phyloP scores from a whole-genome alignment of 345 rosid species.

The Rhodomyrtus tomentosa region DNA sequence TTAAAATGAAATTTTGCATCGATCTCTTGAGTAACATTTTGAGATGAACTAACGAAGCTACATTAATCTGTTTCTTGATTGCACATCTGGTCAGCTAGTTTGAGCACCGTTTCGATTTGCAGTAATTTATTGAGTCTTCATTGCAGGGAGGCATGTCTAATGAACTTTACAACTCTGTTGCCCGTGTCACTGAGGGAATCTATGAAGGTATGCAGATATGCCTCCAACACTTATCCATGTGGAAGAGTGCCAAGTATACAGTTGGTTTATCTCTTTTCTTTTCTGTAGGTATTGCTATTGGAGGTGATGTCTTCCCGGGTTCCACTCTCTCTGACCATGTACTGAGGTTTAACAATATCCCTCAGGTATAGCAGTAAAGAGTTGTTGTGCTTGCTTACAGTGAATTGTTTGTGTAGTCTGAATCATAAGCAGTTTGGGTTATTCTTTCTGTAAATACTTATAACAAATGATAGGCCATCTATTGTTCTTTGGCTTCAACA shows the following conservation, averaged over 20 bases:
- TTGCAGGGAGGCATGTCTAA: conserved; percentile 97
- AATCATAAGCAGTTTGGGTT: neutral
- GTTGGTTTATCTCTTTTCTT: conserved; percentile 7
- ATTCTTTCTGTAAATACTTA: neutral
- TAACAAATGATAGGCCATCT: neutral
- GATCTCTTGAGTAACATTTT: neutral
- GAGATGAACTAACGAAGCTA: neutral
- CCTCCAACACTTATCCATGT: neutral
- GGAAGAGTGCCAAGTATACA: neutral
- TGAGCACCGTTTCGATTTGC: neutral
- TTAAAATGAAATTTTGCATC: neutral
- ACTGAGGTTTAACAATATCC: conserved; percentile 90
- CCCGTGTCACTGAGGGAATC: conserved; percentile 93
- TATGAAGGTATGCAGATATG: conserved; percentile 54
- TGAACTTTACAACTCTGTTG: conserved; percentile 83
- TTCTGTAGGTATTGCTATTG: conserved; percentile 78
- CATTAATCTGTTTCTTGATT: neutral
- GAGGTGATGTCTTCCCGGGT: conserved; percentile 97
- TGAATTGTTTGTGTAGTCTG: neutral
- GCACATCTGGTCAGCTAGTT: neutral
- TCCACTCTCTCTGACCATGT: conserved; percentile 91
- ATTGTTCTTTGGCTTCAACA: neutral
- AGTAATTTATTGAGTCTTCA: neutral
- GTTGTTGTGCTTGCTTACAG: neutral
- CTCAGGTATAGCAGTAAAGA: conserved; percentile 45